Base-by-base conservation (phyloP, 352 stramenopile species). In the Pythium aquatile region DNA sequence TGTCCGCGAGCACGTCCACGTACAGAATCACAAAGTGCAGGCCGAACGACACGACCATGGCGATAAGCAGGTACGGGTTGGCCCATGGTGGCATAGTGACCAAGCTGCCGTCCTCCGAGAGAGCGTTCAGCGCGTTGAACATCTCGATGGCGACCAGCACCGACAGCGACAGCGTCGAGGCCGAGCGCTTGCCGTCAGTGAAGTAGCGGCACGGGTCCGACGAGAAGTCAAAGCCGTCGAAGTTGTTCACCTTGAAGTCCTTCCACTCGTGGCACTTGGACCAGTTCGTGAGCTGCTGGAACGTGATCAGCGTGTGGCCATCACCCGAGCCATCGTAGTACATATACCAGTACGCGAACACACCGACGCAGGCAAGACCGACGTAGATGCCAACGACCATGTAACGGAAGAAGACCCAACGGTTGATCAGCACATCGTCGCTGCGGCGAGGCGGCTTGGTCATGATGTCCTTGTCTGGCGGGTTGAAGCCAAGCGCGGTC, bases 401-500 rank as follows among this genome's bases (percentile, higher is more conserved):
- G 83, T 99, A 99, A 46, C 97, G 89, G 72, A 97, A 98, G 54
- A 99, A 95, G 55, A 99, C 88, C 96, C 97, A 99, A 49, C 82
- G 77, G 46, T 97, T 99, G 83, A 99, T 98, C 40, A 99, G 96
- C 29, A 96, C 94, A 67, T 99, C 97, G 68, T 98, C 88, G 47
- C 85, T 96, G 63, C 94, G 92, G 54, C 98, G 89, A 65, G 97
- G 97, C 26, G 93, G 90, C 68, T 97, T 91, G 63, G 83, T 90
- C 97, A 99, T 99, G 56, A 99, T 96, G 82, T 99, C 96, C 32
- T 90, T 93, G 69, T 98, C 94, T 32, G 98, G 94, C 42, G 97
- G 96, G 82, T 99, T 99, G 77, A 99, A 99, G 29, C 97, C 97
- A 5, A 99, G 87, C 16, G 97, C 96, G 17, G 97, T 99, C 2